These are phyloP conservation scores for Limnomonas spitsbergensis DNA, from an alignment of 139 green algal species.

Conservation along the genomic window DNA sequence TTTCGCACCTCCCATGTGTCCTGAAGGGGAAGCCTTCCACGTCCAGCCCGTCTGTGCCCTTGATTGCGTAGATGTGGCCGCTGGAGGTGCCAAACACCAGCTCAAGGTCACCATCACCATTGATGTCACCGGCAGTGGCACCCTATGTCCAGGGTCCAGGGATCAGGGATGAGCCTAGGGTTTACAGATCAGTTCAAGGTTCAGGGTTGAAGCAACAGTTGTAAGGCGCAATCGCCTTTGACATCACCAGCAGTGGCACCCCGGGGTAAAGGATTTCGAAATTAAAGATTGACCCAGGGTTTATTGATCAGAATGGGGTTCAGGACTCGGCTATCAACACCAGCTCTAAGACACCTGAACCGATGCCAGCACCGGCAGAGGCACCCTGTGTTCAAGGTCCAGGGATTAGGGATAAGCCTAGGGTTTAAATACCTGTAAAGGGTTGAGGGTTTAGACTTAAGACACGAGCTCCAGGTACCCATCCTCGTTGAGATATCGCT, in stretches of 20 bases:
- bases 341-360: conserved; percentile 78
- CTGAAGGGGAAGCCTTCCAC: conserved; percentile 79
- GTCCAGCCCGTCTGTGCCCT: conserved; percentile 56
- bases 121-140: conserved; percentile 69
- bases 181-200: too few species aligned
- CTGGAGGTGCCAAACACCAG: conserved; percentile 69
- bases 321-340: too few species aligned
- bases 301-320: too few species aligned
- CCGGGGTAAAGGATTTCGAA: too few species aligned
- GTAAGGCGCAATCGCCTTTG: too few species aligned
- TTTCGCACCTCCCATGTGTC: conserved; percentile 46
- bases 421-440: too few species aligned
- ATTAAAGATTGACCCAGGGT: too few species aligned
- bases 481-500: too few species aligned
- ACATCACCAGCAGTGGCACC: too few species aligned
- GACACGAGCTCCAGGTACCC: too few species aligned
- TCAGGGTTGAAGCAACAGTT: too few species aligned
- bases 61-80: conserved; percentile 78
- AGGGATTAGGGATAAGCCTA: not conserved
- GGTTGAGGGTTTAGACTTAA: too few species aligned
- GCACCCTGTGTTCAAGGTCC: conserved; percentile 34
- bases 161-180: not conserved
- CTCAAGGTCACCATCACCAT: conserved; percentile 82
- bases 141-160: conserved; percentile 27
- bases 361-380: conserved; percentile 74